Conservation (phyloP, 2,329 filamentous ascomycete species). For the Fusarium sp. region DNA sequence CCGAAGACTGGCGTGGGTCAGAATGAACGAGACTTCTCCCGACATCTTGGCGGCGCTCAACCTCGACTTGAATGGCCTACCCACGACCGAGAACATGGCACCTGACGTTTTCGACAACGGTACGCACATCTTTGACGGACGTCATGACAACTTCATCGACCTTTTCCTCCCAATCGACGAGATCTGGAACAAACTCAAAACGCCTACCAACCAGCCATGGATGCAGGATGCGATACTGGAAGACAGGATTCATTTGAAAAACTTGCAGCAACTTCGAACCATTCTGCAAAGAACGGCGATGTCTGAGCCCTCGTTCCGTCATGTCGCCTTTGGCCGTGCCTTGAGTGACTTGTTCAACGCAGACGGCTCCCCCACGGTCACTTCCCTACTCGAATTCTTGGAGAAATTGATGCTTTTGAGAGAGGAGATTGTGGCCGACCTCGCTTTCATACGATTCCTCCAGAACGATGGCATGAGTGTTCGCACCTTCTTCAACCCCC, state of each 20-base stretch:
- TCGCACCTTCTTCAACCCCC: too few relatives aligned
- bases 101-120: too few relatives aligned
- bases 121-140: too few relatives aligned
- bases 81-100: neutral
- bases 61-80: neutral
- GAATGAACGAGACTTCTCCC: neutral
- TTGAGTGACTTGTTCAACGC: fast-evolving
- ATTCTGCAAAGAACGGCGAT: neutral
- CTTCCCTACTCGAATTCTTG: neutral
- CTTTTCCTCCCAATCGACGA: neutral
- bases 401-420: fast-evolving
- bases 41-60: neutral
- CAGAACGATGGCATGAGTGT: too few relatives aligned
- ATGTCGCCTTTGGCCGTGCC: neutral
- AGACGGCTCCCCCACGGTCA: neutral
- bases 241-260: neutral
- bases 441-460: too few relatives aligned
- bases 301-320: too few relatives aligned
- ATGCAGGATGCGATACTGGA: neutral
- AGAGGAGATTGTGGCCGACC: neutral
- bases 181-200: neutral
- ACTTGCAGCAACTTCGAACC: neutral
- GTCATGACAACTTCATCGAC: neutral
- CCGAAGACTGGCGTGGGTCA: neutral
- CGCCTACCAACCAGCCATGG: neutral